Evolutionary conservation across 768 basidiomycete genomes (phyloP), one percentile per base, ranked within the genome.

Genomic region (Leccinum fibrillosum): DNA sequence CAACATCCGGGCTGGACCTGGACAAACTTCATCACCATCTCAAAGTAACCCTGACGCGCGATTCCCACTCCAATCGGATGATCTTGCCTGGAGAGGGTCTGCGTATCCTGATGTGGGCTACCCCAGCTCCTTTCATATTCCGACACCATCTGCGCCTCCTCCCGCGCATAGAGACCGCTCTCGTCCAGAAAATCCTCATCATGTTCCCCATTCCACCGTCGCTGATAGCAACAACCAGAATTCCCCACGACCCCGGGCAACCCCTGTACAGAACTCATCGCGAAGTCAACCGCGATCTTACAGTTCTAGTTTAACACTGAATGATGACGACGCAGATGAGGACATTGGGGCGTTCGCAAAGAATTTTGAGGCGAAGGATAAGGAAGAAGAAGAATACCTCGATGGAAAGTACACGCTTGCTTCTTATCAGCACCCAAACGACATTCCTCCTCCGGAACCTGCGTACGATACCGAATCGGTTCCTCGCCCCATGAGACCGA

Each of bases 401-500:
- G 66, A 77, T 54, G 68, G 72, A 59, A 78, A 72, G 65, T 82
- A 76, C 56, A 76, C 82, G 1, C 67, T 84, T 48, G 80, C 83
- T 17, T 83, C 84, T 4, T 82, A 84, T 71, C 73, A 78, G 51
- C 84, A 87, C 60, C 85, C 86, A 10, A 80, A 85, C 61, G 83
- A 86, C 49, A 85, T 89, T 44, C 74, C 73, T 17, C 77, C 84
- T 2, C 87, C 86, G 3, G 68, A 72, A 39, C 69, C 73, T 55
- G 77, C 75, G 4, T 80, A 82, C 60, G 56, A 72, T 47, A 53
- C 47, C 66, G 68, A 55, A 11, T 53, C 30, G 5, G 54, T 19
- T 21, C 28, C 52, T 1, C 66, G 56, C 11, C 49, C 35, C 8
- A 66, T 56, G 48, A 64, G 59, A 28, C 44, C 64, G 10, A 69